Evolutionary conservation across 2,329 filamentous ascomycete species (phyloP), one percentile per base, ranked within the genome.

Genomic region (Chaetomium sp.): DNA sequence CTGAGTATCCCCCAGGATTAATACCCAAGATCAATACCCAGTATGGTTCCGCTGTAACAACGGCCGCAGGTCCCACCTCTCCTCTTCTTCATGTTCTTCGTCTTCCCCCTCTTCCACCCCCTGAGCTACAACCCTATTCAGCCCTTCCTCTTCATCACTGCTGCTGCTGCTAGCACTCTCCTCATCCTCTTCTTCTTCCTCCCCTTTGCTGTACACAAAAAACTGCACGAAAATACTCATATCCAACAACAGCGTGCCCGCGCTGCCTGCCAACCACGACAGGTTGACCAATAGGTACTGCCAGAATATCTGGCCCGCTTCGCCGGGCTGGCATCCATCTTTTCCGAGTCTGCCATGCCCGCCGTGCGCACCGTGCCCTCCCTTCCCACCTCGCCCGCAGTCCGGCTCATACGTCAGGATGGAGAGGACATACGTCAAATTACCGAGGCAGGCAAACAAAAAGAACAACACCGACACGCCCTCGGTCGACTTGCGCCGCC

Each of bases 391-490:
- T 33, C 67, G 67, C 35, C 68, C 69, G 61, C 89, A 95, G 35
- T 80, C 75, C 0, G 91, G 89, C 57, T 91, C 89, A 67, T 91
- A 97, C 1, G 91, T 91, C 61, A 97, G 79, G 63, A 99, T 97
- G 40, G 87, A 91, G 40, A 96, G 75, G 14, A 96, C 91, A 66
- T 95, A 97, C 0, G 91, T 96, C 61, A 96, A 71, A 69, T 99
- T 99, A 2, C 94, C 94, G 5, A 97, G 82, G 68, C 92, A 97
- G 4, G 94, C 94, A 69, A 99, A 97, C 27, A 97, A 77, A 75
- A 97, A 97, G 73, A 97, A 99, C 9, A 97, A 79, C 74, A 96
- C 85, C 61, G 88, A 92, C 19, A 99, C 86, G 3, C 94, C 94
- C 54, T 97, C 91, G 1, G 91, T 96, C 44, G 87, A 91, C 74